Evolutionary conservation across 2,329 filamentous ascomycete genomes (phyloP).

Genomic region (Fusarium nodosum): DNA sequence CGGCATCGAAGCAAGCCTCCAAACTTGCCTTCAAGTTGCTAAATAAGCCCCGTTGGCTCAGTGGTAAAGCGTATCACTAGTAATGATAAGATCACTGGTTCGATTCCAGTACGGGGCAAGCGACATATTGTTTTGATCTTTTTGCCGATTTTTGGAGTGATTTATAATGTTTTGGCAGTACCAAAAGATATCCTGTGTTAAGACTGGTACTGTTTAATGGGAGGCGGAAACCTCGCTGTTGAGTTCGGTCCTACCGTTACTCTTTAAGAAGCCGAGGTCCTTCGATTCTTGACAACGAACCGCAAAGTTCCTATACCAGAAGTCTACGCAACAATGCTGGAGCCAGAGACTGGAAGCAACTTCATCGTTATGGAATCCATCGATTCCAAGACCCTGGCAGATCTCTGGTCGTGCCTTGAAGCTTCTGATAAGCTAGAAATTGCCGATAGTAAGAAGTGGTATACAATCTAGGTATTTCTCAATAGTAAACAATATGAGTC

Average conservation of each 20-base stretch:
- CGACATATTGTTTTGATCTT: neutral
- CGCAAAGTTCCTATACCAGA: neutral
- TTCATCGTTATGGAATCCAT: neutral
- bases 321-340: neutral
- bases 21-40: neutral
- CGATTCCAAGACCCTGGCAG: neutral
- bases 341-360: neutral
- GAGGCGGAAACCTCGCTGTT: too few relatives aligned
- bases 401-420: neutral
- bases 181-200: too few relatives aligned
- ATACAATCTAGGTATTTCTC: too few relatives aligned
- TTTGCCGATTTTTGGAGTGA: neutral
- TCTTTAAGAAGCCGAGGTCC: too few relatives aligned
- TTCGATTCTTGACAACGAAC: too few relatives aligned
- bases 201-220: too few relatives aligned
- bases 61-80: constrained; percentile 57
- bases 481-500: neutral
- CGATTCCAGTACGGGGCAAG: constrained; percentile 54
- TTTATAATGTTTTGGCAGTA: neutral
- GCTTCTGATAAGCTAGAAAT: neutral
- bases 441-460: neutral
- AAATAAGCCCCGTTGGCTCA: constrained; percentile 51
- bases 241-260: too few relatives aligned
- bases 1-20: neutral
- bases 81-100: constrained; percentile 56